Evolutionary conservation across 306 rosid genomes (phyloP), one percentile per base, ranked within the genome.

Genomic region (Morella rubra): DNA sequence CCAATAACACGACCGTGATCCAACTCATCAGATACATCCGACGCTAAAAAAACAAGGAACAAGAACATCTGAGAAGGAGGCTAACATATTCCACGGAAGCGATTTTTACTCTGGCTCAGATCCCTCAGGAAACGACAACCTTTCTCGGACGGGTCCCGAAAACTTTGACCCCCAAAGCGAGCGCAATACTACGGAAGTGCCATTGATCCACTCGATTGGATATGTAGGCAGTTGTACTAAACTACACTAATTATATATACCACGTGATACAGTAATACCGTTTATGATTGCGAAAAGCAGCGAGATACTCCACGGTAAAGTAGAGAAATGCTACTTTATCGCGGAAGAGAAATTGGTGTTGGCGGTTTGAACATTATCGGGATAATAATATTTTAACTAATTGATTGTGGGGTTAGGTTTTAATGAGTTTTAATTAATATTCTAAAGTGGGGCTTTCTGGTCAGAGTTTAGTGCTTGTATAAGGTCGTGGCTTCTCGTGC

Each of bases 61-160:
- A 44, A 12, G 72, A 41, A 20, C 19, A 19, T 19, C 60, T 13
- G 27, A 78, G 82, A 82, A 76, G 65, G 69, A 79, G 62, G 54
- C 37, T 79, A 85, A 72, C 68, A 64, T 51, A 44, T 65, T 65
- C 60, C 69, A 24, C 73, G 84, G 85, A 81, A 84, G 84, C 83
- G 79, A 73, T 84, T 49, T 83, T 90, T 54, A 81, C 87, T 51
- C 77, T 22, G 73, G 73, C 74, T 80, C 54, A 81, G 86, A 89
- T 88, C 91, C 90, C 81, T 62, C 64, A 58, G 78, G 72, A 81
- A 83, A 91, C 91, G 93, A 89, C 98, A 86, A 86, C 81, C 73
- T 85, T 84, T 81, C 60, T 70, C 2, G 83, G 80, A 58, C 16
- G 70, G 79, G 70, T 65, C 77, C 74, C 19, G 0, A 2, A 49